These are phyloP conservation scores for Dictyostelium capitatum DNA, from an alignment of 78 protist genomes.

Conservation along the genomic window DNA sequence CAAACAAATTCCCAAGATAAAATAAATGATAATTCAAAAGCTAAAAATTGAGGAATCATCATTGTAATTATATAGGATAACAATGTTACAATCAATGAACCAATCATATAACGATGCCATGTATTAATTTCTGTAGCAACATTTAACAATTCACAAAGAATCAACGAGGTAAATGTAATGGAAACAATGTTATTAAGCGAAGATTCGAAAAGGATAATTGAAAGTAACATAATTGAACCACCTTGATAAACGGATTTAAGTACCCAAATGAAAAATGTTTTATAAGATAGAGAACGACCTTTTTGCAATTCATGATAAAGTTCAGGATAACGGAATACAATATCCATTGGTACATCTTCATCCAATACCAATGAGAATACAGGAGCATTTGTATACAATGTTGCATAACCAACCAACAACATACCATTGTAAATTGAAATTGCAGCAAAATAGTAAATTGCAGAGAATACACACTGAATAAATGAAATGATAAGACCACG, in stretches of 20 bases:
- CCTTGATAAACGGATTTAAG: slow-evolving; percentile 96
- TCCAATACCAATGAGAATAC: slow-evolving; percentile 96
- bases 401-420: slow-evolving; percentile 93
- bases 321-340: slow-evolving; percentile 94
- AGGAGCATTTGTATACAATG: slow-evolving; percentile 97
- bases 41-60: slow-evolving; percentile 86
- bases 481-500: slow-evolving; percentile 98
- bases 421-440: slow-evolving; percentile 94
- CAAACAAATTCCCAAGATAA: slow-evolving; percentile 86
- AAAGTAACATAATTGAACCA: slow-evolving; percentile 94
- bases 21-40: slow-evolving; percentile 87
- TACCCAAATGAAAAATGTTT: slow-evolving; percentile 95
- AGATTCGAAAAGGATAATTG: slow-evolving; percentile 91
- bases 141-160: slow-evolving; percentile 96
- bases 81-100: slow-evolving; percentile 71
- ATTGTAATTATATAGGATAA: slow-evolving; percentile 80
- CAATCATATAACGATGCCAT: slow-evolving; percentile 87
- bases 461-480: slow-evolving; percentile 96
- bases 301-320: slow-evolving; percentile 96
- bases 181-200: slow-evolving; percentile 92
- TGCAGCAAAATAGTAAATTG: slow-evolving; percentile 95
- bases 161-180: slow-evolving; percentile 97
- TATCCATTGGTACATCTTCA: slow-evolving; percentile 87
- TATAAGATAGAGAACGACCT: slow-evolving; percentile 91
- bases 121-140: slow-evolving; percentile 92